Percentiles rank a stretch among this genome's conserved stretches.
Conservation (phyloP, 2,329 filamentous ascomycete genomes). For the Beauveria sp. region DNA sequence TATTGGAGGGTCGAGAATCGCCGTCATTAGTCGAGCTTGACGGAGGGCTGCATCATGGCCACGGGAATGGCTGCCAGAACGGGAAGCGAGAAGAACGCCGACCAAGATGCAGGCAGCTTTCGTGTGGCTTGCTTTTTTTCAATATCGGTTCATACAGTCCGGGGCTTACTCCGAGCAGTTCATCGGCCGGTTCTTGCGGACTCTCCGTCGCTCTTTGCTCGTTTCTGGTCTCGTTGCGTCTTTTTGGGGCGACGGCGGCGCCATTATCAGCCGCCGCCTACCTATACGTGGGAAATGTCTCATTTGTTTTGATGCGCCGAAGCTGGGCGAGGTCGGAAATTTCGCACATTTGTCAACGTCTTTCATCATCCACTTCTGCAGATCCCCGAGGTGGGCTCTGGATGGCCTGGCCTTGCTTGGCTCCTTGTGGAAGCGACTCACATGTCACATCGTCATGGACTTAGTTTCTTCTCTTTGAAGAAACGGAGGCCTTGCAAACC, state of each 20-base stretch:
- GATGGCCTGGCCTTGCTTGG: neutral
- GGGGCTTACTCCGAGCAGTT: neutral
- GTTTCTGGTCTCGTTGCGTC: too few species aligned
- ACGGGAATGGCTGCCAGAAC: neutral
- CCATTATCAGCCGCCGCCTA: neutral
- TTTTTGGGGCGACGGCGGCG: too few species aligned
- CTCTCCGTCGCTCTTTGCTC: too few species aligned
- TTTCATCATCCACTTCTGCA: neutral
- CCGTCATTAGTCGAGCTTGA: neutral
- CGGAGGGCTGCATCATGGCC: neutral
- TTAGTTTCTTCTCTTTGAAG: neutral
- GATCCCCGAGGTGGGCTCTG: neutral
- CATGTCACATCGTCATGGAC: constrained; percentile 9
- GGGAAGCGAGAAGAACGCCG: neutral
- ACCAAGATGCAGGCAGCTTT: neutral
- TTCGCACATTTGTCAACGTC: neutral
- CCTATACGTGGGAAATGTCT: neutral
- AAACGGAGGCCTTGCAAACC: neutral
- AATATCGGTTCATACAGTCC: neutral
- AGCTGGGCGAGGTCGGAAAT: neutral
- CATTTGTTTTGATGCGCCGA: neutral
- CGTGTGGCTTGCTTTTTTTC: neutral
- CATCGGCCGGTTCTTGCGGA: too few species aligned
- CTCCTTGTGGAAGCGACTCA: constrained; percentile 8
- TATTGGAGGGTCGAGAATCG: neutral